Evolutionary conservation across 768 basidiomycete species (phyloP).

Genomic region (Boletus subcaerulescens): DNA sequence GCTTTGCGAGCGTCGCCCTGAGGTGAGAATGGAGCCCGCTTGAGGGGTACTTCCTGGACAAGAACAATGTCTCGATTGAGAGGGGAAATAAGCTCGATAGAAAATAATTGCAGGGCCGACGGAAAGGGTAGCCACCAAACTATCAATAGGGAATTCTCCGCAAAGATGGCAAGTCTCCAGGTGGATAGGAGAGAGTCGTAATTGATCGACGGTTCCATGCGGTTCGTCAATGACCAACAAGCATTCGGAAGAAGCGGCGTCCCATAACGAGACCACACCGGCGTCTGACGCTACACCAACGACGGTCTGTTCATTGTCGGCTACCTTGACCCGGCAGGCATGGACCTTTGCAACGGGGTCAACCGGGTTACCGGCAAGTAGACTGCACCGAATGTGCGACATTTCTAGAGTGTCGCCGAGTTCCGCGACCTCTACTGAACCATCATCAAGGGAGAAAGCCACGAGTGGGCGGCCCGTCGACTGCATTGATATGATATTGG

Average conservation of each 20-base stretch:
- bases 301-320: constrained; percentile 49
- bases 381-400: constrained; percentile 42
- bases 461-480: constrained; percentile 48
- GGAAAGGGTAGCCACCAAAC: constrained; percentile 63
- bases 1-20: constrained; percentile 60
- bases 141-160: constrained; percentile 62
- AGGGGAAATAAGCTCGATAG: constrained; percentile 59
- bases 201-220: constrained; percentile 52
- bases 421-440: constrained; percentile 61
- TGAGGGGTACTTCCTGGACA: constrained; percentile 54
- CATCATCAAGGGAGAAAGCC: constrained; percentile 63
- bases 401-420: constrained; percentile 43
- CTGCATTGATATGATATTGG: constrained; percentile 47
- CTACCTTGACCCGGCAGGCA: constrained; percentile 51
- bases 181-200: constrained; percentile 58
- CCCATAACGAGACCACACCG: constrained; percentile 76
- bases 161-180: constrained; percentile 66
- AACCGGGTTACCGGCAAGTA: constrained; percentile 56
- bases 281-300: constrained; percentile 61
- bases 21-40: constrained; percentile 41
- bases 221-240: constrained; percentile 60
- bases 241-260: constrained; percentile 60
- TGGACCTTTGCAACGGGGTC: constrained; percentile 55
- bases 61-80: constrained; percentile 61
- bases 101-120: constrained; percentile 61